A percentile compares a stretch with the other conserved stretches of the same genome.
These are phyloP conservation scores for Macaranga tanarius DNA, from an alignment of 441 rosid species.

Conservation along the genomic window DNA sequence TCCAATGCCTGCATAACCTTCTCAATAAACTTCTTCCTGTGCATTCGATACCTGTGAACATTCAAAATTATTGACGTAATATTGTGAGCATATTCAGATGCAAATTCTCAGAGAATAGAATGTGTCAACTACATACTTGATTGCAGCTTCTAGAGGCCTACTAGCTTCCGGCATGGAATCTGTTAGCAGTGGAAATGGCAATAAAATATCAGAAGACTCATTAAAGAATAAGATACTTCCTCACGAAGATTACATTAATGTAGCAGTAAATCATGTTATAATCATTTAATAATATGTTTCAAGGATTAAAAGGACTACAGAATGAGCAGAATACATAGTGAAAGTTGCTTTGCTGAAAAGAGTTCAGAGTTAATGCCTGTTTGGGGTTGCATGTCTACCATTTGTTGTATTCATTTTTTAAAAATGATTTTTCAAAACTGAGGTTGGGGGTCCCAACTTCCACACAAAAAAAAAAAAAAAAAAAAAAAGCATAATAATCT, in stretches of 20 bases:
- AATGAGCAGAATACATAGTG: neutral
- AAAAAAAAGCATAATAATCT: too few species aligned
- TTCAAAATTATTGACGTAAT: neutral
- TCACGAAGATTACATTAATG: neutral
- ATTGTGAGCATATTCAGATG: neutral
- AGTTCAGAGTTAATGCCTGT: too few species aligned
- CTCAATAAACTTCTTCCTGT: conserved; percentile 64
- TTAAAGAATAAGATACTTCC: neutral
- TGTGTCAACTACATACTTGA: conserved; percentile 42
- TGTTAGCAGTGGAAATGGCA: conserved; percentile 25
- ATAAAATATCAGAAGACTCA: neutral
- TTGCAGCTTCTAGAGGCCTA: conserved; percentile 54
- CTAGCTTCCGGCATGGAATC: conserved; percentile 58
- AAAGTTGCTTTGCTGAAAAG: neutral
- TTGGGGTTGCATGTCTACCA: too few species aligned
- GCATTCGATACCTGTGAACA: conserved; percentile 63
- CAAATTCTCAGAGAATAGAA: neutral
- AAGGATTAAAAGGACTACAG: neutral
- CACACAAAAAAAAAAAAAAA: too few species aligned
- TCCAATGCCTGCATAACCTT: conserved; percentile 67
- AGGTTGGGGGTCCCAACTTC: too few species aligned
- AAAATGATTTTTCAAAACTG: too few species aligned
- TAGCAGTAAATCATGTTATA: neutral
- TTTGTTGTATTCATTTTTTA: too few species aligned
- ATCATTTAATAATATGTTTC: neutral